Evolutionary conservation across 164 flowering plant species (phyloP).

Genomic region (Vitis labrusca): DNA sequence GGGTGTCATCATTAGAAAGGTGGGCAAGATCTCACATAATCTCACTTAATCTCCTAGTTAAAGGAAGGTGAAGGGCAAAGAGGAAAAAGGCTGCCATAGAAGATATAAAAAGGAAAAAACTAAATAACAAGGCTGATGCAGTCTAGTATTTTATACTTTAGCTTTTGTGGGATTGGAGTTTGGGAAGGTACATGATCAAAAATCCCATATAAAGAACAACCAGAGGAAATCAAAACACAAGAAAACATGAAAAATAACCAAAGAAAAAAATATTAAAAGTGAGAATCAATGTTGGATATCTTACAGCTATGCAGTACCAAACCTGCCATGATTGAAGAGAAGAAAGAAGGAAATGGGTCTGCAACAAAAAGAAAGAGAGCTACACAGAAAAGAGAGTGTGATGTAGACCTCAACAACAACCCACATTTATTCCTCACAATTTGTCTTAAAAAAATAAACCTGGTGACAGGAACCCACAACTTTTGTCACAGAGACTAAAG

Average conservation of each 20-base stretch:
- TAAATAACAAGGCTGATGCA: constrained; percentile 27
- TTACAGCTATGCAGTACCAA: constrained; percentile 44
- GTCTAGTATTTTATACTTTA: constrained; percentile 5
- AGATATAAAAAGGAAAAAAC: constrained; percentile 17
- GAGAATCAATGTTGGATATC: constrained; percentile 27
- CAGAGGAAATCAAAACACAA: constrained; percentile 8
- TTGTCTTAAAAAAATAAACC: constrained; percentile 11
- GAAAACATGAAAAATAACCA: neutral
- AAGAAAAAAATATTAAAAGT: neutral
- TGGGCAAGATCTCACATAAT: constrained; percentile 30
- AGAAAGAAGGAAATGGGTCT: constrained; percentile 34
- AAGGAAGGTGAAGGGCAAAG: constrained; percentile 5
- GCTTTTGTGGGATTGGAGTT: constrained; percentile 10
- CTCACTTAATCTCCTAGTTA: constrained; percentile 25
- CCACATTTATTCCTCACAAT: constrained; percentile 23
- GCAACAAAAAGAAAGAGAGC: constrained; percentile 16
- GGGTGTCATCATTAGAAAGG: constrained; percentile 35
- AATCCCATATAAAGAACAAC: constrained; percentile 12
- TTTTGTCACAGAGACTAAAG: constrained; percentile 36
- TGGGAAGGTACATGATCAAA: constrained; percentile 18
- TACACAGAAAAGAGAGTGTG: constrained; percentile 14
- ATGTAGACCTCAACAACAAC: constrained; percentile 20
- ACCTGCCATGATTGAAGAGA: constrained; percentile 38
- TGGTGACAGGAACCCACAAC: constrained; percentile 18
- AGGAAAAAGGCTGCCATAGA: constrained; percentile 31